phyloP scores from a whole-genome alignment of 805 yeast species.

The Priceomyces carsonii region DNA sequence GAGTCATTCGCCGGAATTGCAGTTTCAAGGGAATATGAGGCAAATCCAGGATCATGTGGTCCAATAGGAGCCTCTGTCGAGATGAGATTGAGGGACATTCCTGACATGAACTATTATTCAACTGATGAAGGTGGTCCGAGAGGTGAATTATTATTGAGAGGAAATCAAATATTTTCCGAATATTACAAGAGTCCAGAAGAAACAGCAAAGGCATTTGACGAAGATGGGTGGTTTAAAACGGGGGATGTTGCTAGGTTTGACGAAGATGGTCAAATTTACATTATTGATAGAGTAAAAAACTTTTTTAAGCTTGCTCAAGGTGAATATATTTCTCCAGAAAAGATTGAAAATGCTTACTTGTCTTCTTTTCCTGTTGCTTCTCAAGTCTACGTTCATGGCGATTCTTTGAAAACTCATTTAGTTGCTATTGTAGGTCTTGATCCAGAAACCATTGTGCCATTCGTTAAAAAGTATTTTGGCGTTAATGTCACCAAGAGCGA shows the following conservation, averaged over 20 bases:
- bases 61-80: conserved; percentile 55
- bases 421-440: conserved; percentile 32
- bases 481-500: conserved; percentile 11
- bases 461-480: conserved; percentile 17
- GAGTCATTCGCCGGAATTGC: conserved; percentile 62
- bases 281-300: conserved; percentile 54
- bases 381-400: conserved; percentile 37
- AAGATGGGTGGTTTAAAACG: conserved; percentile 57
- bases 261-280: conserved; percentile 32
- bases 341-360: conserved; percentile 33
- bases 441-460: conserved; percentile 15
- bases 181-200: conserved; percentile 53
- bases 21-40: conserved; percentile 42
- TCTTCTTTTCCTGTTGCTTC: conserved; percentile 26
- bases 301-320: conserved; percentile 46
- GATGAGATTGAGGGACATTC: conserved; percentile 58
- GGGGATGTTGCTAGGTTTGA: conserved; percentile 50
- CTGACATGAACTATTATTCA: conserved; percentile 56
- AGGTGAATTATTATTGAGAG: conserved; percentile 60
- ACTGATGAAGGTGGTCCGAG: conserved; percentile 31
- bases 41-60: conserved; percentile 32
- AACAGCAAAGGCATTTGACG: conserved; percentile 44
- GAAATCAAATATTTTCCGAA: conserved; percentile 54
- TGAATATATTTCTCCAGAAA: conserved; percentile 46
- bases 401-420: conserved; percentile 25